A percentile compares a stretch with the other conserved stretches of the same genome.
These are phyloP conservation scores for Fusarium torreyae DNA, from an alignment of 2,329 filamentous ascomycete genomes.

Conservation along the genomic window DNA sequence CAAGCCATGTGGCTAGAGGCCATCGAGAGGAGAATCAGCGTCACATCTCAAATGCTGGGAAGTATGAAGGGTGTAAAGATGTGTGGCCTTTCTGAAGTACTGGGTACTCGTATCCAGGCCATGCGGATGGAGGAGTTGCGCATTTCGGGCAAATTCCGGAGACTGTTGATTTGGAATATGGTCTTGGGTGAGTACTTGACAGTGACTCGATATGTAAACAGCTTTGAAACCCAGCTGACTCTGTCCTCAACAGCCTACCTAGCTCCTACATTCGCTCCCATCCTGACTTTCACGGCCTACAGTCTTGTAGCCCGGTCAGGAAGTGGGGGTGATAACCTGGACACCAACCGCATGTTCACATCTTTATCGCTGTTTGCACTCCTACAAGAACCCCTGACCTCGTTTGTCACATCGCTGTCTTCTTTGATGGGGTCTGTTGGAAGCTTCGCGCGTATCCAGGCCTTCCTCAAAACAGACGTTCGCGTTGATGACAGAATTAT, in stretches of 20 bases:
- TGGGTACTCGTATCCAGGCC: slow-evolving; percentile 30
- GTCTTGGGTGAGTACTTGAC: slow-evolving; percentile 29
- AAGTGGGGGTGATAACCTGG: slow-evolving; percentile 19
- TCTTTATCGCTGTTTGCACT: slow-evolving; percentile 37
- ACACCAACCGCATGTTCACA: slow-evolving; percentile 40
- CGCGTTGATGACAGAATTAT: slow-evolving; percentile 18
- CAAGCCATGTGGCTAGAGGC: slow-evolving; percentile 50
- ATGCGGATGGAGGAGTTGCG: slow-evolving; percentile 26
- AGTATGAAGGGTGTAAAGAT: slow-evolving; percentile 55
- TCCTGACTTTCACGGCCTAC: slow-evolving; percentile 35
- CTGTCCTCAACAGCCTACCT: slow-evolving; percentile 15
- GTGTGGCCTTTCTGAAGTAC: slow-evolving; percentile 46
- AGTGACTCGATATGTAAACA: not conserved
- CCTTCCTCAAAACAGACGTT: slow-evolving; percentile 29
- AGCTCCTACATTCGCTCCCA: slow-evolving; percentile 36
- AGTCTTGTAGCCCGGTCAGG: slow-evolving; percentile 30
- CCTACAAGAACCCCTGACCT: slow-evolving; percentile 26
- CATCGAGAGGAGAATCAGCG: slow-evolving; percentile 49
- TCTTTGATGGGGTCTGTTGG: slow-evolving; percentile 39
- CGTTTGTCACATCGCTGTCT: slow-evolving; percentile 27
- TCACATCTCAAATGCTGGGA: slow-evolving; percentile 50
- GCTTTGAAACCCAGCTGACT: not conserved
- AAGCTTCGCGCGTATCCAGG: slow-evolving; percentile 36
- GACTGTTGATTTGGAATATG: slow-evolving; percentile 42
- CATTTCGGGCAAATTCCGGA: slow-evolving; percentile 31